Conservation (phyloP, 2,329 filamentous ascomycete species). For the Lojkania enalia region DNA sequence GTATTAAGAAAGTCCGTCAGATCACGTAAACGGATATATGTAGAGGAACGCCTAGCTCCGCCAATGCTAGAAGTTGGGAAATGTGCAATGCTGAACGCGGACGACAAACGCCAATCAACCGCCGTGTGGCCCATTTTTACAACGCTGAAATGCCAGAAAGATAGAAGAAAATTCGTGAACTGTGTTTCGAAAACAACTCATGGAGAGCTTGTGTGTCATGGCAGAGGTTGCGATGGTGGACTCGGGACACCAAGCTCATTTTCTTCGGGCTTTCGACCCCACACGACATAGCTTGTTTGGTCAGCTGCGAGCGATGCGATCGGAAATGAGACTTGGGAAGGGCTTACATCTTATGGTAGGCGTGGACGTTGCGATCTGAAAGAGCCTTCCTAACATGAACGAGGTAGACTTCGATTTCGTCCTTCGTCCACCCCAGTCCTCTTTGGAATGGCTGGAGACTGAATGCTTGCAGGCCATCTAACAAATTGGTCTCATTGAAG, state of each 20-base stretch:
- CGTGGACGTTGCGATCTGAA: slow-evolving; percentile 45
- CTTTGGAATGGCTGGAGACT: slow-evolving; percentile 49
- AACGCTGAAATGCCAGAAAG: slow-evolving; percentile 24
- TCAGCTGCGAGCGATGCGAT: slow-evolving; percentile 1
- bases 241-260: slow-evolving; percentile 18
- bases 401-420: slow-evolving; percentile 51
- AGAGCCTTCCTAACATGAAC: slow-evolving; percentile 48
- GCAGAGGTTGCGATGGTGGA: slow-evolving; percentile 10
- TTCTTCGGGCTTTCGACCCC: slow-evolving; percentile 21
- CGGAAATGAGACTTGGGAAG: background rate
- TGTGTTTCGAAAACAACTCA: slow-evolving; percentile 9
- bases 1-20: slow-evolving; percentile 9
- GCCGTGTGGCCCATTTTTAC: slow-evolving; percentile 13
- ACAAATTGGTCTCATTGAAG: slow-evolving; percentile 53
- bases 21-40: slow-evolving; percentile 10
- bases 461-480: slow-evolving; percentile 51
- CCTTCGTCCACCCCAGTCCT: slow-evolving; percentile 48
- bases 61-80: slow-evolving; percentile 13
- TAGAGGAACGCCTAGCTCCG: slow-evolving; percentile 19
- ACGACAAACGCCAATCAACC: slow-evolving; percentile 10
- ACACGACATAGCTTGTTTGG: slow-evolving; percentile 17
- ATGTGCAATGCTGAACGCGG: slow-evolving; percentile 6
- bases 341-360: slow-evolving; percentile 49
- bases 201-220: background rate
- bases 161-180: slow-evolving; percentile 22